These are phyloP conservation scores for Cladobotryum protrusum DNA, from an alignment of 2,329 filamentous ascomycete genomes.

Conservation along the genomic window DNA sequence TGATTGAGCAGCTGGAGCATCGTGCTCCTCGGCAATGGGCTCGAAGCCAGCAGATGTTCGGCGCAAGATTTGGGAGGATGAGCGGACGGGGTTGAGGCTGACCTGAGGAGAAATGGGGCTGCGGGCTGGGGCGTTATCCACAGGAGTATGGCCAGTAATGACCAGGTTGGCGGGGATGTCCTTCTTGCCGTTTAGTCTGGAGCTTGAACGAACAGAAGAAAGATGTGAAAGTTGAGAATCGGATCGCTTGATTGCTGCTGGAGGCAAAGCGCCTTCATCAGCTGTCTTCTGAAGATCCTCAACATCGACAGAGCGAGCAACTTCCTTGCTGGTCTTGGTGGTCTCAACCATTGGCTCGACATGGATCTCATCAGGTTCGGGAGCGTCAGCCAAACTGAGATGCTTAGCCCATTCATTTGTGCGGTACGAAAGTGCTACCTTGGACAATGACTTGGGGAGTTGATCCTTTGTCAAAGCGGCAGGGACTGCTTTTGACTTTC, in stretches of 20 bases:
- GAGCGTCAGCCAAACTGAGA: slow-evolving; percentile 67
- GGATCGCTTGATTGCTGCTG: slow-evolving; percentile 22
- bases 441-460: slow-evolving; percentile 66
- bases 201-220: slow-evolving; percentile 12
- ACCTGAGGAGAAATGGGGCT: slow-evolving; percentile 18
- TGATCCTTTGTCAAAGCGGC: slow-evolving; percentile 51
- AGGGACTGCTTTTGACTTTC: slow-evolving; percentile 37
- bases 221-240: slow-evolving; percentile 23
- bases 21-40: slow-evolving; percentile 40
- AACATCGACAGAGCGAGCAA: slow-evolving; percentile 55
- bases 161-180: not conserved
- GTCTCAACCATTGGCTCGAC: slow-evolving; percentile 31
- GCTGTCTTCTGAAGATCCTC: slow-evolving; percentile 60
- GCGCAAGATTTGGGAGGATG: slow-evolving; percentile 18
- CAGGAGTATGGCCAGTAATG: not conserved
- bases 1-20: slow-evolving; percentile 7
- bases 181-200: slow-evolving; percentile 9
- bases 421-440: slow-evolving; percentile 73
- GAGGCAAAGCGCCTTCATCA: slow-evolving; percentile 38
- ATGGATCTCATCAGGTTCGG: slow-evolving; percentile 57
- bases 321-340: slow-evolving; percentile 34
- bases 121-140: slow-evolving; percentile 9
- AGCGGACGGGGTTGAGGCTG: slow-evolving; percentile 14
- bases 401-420: slow-evolving; percentile 98
- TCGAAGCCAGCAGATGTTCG: slow-evolving; percentile 27